Evolutionary conservation across 176 grass and related monocot genomes (phyloP).

Genomic region (Zea luxurians): DNA sequence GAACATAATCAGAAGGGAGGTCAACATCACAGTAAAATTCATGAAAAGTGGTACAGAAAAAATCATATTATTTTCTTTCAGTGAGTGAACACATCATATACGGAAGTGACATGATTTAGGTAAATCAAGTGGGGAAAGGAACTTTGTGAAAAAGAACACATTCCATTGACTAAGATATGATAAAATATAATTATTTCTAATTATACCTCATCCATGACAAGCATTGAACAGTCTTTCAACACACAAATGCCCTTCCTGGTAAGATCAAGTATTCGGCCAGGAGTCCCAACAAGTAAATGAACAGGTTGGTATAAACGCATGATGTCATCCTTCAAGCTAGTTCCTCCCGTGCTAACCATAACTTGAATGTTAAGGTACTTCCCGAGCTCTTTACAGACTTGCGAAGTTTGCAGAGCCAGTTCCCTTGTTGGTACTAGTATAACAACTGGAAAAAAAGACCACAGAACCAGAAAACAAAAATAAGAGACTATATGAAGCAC

Average conservation of each 20-base stretch:
- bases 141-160: neutral
- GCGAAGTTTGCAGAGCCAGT: conserved; percentile 87
- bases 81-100: neutral
- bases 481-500: neutral
- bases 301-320: conserved; percentile 95
- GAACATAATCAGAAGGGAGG: neutral
- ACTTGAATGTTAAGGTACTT: conserved; percentile 88
- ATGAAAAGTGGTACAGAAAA: neutral
- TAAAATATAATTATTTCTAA: conserved; percentile 22
- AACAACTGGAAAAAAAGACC: conserved; percentile 56
- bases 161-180: neutral
- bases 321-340: conserved; percentile 95
- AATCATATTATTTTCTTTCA: neutral
- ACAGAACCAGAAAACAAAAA: conserved; percentile 12
- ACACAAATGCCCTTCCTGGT: conserved; percentile 84
- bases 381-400: conserved; percentile 97
- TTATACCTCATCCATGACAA: conserved; percentile 81
- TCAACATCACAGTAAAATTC: neutral
- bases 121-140: neutral
- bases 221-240: conserved; percentile 84
- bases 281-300: conserved; percentile 88
- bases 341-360: conserved; percentile 96
- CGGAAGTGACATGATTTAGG: neutral
- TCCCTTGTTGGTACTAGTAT: conserved; percentile 98
- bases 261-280: conserved; percentile 87